phyloP scores from a whole-genome alignment of 2,329 filamentous ascomycete genomes.

The Botrytis cinerea region DNA sequence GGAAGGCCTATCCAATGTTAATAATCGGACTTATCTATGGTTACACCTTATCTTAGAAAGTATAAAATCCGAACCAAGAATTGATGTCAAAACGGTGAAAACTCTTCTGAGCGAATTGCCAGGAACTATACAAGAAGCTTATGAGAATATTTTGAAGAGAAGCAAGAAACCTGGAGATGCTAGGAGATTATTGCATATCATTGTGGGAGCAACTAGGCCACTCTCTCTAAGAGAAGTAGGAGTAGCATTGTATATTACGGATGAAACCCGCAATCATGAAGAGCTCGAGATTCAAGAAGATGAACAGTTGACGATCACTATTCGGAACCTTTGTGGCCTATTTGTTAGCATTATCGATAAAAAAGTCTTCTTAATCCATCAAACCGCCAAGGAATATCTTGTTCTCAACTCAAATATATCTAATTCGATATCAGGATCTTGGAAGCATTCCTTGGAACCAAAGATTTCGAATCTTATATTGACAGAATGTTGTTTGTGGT shows the following conservation, averaged over 20 bases:
- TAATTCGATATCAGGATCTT: background rate
- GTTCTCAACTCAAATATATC: background rate
- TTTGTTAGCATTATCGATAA: constrained; percentile 22
- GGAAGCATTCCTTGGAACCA: constrained; percentile 24
- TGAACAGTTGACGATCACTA: constrained; percentile 20
- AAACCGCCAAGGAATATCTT: constrained; percentile 26
- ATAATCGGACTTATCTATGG: constrained; percentile 27
- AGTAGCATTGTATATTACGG: constrained; percentile 13
- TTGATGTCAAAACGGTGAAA: background rate
- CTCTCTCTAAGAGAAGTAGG: constrained; percentile 20
- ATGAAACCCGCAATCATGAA: background rate
- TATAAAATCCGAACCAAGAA: background rate
- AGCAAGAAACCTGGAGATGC: constrained; percentile 5
- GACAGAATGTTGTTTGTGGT: constrained; percentile 24
- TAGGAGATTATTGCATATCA: constrained; percentile 20
- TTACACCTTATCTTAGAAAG: constrained; percentile 21
- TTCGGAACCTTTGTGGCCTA: constrained; percentile 24
- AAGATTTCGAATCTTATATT: constrained; percentile 19
- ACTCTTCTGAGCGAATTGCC: background rate
- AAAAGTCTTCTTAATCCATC: constrained; percentile 25
- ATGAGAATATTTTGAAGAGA: constrained; percentile 19
- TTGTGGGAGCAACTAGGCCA: constrained; percentile 20
- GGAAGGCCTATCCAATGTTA: background rate
- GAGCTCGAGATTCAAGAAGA: constrained; percentile 22
- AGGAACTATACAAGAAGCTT: constrained; percentile 16